Conservation (phyloP, 2,329 filamentous ascomycete species). For the Phoma herbarum region DNA sequence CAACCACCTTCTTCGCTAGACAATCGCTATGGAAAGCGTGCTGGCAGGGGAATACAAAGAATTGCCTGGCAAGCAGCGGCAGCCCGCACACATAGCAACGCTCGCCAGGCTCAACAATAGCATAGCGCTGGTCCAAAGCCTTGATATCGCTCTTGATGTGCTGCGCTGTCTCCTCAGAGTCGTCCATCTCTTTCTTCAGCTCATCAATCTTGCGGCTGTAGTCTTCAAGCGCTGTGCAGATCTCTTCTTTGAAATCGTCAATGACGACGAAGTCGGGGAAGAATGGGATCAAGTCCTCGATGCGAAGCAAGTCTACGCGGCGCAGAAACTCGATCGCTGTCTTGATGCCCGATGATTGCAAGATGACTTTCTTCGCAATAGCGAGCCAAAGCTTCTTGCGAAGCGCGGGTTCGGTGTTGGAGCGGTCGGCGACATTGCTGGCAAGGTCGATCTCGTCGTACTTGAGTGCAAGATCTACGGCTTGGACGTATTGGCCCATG, state of each 20-base stretch:
- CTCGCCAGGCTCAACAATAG: slow-evolving; percentile 95
- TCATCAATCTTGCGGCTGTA: slow-evolving; percentile 91
- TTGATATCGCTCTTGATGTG: slow-evolving; percentile 93
- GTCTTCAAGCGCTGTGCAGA: slow-evolving; percentile 90
- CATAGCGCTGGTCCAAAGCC: slow-evolving; percentile 85
- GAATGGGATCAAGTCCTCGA: slow-evolving; percentile 97
- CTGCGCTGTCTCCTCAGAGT: slow-evolving; percentile 83
- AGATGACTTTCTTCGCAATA: slow-evolving; percentile 93
- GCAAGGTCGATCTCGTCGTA: slow-evolving; percentile 91
- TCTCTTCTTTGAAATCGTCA: slow-evolving; percentile 99
- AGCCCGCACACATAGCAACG: slow-evolving; percentile 89
- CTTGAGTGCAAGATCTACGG: slow-evolving; percentile 89
- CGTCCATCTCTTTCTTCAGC: slow-evolving; percentile 94
- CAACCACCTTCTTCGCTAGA: slow-evolving; percentile 83
- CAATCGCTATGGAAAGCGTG: slow-evolving; percentile 98
- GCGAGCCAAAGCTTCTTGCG: slow-evolving; percentile 96
- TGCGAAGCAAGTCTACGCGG: slow-evolving; percentile 88
- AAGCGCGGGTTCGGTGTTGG: slow-evolving; percentile 78
- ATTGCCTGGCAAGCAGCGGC: slow-evolving; percentile 87
- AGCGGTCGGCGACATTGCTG: slow-evolving; percentile 85
- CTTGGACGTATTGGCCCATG: slow-evolving; percentile 94
- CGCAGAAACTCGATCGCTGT: slow-evolving; percentile 89
- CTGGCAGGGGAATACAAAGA: slow-evolving; percentile 98
- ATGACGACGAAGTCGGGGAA: slow-evolving; percentile 99
- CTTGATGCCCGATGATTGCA: slow-evolving; percentile 83